Conservation (phyloP, 2,329 filamentous ascomycete genomes). For the Aspergillus alliaceus region DNA sequence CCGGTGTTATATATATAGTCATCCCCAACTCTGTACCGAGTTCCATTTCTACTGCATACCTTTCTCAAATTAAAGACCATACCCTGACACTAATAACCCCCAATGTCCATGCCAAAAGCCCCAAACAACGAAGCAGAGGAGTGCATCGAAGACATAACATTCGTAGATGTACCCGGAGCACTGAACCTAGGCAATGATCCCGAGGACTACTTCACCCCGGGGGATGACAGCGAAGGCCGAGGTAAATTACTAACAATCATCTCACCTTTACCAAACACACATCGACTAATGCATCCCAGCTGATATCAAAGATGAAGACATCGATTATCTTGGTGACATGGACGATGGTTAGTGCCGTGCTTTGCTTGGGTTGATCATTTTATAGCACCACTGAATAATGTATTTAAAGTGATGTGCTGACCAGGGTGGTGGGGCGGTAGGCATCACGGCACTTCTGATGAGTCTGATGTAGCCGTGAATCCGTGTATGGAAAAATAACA, state of each 20-base stretch:
- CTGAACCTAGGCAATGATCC: background rate
- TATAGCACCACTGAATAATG: background rate
- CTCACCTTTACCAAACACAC: no score
- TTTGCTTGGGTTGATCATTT: background rate
- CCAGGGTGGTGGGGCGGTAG: background rate
- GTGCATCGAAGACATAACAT: background rate
- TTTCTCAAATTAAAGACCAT: no score
- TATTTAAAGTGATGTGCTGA: background rate
- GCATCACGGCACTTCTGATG: background rate
- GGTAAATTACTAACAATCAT: background rate
- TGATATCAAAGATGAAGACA: background rate
- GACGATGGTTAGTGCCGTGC: background rate
- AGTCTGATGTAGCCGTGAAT: background rate
- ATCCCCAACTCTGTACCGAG: background rate
- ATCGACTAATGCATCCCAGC: background rate
- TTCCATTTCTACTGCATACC: no score
- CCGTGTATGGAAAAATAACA: background rate
- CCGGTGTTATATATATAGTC: no score
- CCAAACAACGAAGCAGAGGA: background rate
- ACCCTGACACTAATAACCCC: no score
- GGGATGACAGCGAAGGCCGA: background rate
- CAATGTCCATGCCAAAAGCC: background rate
- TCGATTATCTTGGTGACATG: background rate
- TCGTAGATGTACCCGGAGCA: background rate
- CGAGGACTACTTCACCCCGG: background rate